Base-by-base conservation (phyloP, 352 stramenopile species). In the Phytophthora foliorum region DNA sequence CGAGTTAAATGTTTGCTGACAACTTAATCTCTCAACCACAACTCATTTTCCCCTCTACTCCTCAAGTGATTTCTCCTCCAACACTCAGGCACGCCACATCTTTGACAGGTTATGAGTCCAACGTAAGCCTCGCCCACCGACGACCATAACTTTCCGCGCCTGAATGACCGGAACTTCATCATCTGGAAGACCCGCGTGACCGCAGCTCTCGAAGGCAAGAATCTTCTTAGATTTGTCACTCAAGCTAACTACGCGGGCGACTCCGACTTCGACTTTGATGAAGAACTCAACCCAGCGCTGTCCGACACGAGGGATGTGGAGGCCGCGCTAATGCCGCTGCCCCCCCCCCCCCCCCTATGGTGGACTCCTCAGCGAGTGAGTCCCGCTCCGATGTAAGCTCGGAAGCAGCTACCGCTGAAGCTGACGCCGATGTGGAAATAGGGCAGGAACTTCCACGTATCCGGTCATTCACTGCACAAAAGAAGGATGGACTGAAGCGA, bases 141-240 rank as follows among this genome's bases (percentile, higher is more conserved):
- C 38, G 38, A 44, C 38, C 38, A 14, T 44, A 14, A 44, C 38
- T 44, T 44, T 44, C 38, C 38, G 38, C 38, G 38, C 14, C 38
- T 44, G 4, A 44, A 44, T 44, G 38, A 16, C 38, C 38, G 38
- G 38, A 44, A 44, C 21, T 44, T 44, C 17, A 44, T 44, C 39
- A 62, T 62, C 25, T 53, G 41, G 27, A 62, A 62, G 54, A 62
- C 54, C 6, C 39, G 42, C 6, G 56, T 63, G 42, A 63, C 56
- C 31, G 42, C 56, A 27, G 51, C 59, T 4, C 49, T 67, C 49
- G 49, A 67, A 38, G 59, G 59, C 59, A 60, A 67, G 59, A 57
- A 59, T 25, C 48, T 67, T 2, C 59, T 55, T 29, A 38, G 59
- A 13, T 67, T 58, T 38, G 59, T 67, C n/a, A 55, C 55, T n/a